Base-by-base conservation (phyloP, 805 yeast species). In the Myxozyma sirexii region DNA sequence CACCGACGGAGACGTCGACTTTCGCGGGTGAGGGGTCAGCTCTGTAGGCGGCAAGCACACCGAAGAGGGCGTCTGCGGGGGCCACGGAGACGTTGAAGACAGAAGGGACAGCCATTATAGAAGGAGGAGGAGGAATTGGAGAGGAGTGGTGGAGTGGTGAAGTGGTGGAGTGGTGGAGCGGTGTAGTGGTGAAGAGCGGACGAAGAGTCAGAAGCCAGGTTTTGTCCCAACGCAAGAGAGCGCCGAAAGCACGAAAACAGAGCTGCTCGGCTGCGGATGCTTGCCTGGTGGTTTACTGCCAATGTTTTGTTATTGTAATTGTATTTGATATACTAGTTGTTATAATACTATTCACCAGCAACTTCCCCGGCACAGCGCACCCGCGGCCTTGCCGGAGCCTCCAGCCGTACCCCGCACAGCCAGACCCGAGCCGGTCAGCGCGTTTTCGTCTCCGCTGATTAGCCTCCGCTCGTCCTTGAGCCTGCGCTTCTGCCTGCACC, bases 1-100 rank as follows among this genome's bases (percentile, higher is more conserved):
- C 89, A 62, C 96, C 96, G 64, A 89, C 87, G 39, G 96, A 94
- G 68, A 89, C 78, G 72, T 91, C 97, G 51, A 90, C 96, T 75
- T 90, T 92, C 42, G 66, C 57, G n/a, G 66, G 59, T 29, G 64
- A 60, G 29, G 70, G 60, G 65, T 77, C 80, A 29, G 68, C 72
- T 63, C 72, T 71, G 71, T 65, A 68, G 29, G 68, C 68, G 26
- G 69, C 70, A 24, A 68, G 64, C 41, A 68, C 67, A 47, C 70
- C 69, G 54, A 64, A 59, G 43, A 62, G 63, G 17, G 68, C 65
- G 54, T 68, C 70, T 2, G 70, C 65, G 17, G 70, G 70, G 17
- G 71, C 70, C 26, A 66, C 65, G 27, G 66, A 44, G 31, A 68
- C 69, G 39, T 65, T 54, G 55, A 59, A 67, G 47, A 63, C 60